Evolutionary conservation across 2,329 filamentous ascomycete species (phyloP), one percentile per base, ranked within the genome.

Genomic region (Paraphaeosphaeria minitans): DNA sequence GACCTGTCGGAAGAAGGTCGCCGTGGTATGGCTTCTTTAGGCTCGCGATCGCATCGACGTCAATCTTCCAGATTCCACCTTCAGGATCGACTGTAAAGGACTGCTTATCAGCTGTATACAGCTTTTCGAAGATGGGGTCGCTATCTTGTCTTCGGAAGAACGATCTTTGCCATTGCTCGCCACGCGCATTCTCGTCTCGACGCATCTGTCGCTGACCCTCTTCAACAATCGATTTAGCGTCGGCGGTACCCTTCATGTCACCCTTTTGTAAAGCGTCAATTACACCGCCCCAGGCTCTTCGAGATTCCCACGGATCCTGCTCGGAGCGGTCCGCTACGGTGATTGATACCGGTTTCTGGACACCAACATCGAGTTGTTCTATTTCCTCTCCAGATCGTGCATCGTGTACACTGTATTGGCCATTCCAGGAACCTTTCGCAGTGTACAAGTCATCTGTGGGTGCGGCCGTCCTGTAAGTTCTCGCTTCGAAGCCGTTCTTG

Each of bases 251-350:
- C 52, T 74, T 78, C 79, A 81, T 81, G 55, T 81, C 71, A 1
- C 79, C 77, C 6, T 57, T 59, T n/a, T 69, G 64, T 43, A 81
- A 67, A 1, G 75, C 72, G 16, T 73, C 62, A 46, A 79, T 78
- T 5, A 80, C 77, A 5, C 71, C 74, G 10, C 66, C 57, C 80
- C 80, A 82, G 5, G 79, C 79, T 60, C 70, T 77, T 16, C 79
- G 66, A 22, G 76, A 77, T 61, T 82, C 80, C 78, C 78, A 82
- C 0, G 78, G 74, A 65, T 81, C 79, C 56, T 81, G 79, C 31
- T 78, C 62, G 1, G 73, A 66, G 4, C 76, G 46, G 14, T 75
- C 69, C 12, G 66, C 59, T 19, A 69, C 67, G n/a, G 58, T 60
- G 41, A 71, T 66, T 19, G 58, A 66, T 33, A 59, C 37, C n/a